Evolutionary conservation across 2,329 filamentous ascomycete genomes (phyloP), one percentile per base, ranked within the genome.

Genomic region (Neonectria coccinea): DNA sequence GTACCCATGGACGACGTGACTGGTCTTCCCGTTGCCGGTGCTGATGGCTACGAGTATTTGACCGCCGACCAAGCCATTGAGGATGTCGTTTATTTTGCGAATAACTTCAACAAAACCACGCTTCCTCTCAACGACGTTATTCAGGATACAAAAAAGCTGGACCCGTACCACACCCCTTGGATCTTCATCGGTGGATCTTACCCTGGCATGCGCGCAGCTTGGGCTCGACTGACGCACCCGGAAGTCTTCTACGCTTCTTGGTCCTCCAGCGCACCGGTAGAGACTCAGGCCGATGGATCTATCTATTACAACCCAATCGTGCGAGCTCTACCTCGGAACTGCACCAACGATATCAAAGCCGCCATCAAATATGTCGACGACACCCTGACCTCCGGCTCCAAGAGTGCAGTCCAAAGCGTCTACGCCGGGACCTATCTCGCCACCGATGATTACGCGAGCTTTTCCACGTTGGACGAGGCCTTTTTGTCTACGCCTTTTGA

Each of bases 111-210:
- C 59, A 58, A 51, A 47, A 81, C 80, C 9, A 67, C 78, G 16
- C 74, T 84, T 12, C 76, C 79, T 0, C 84, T 83, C 62, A 81
- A 82, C 58, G 73, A 73, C 1, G 73, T 76, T 53, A 70, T 73
- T 42, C 72, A 67, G 50, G 80, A 76, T 61, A 80, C 65, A 0
- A 20, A 59, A 6, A 56, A 56, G 12, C 42, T 69, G 16, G 65
- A 82, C 42, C 80, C 82, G 9, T 73, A 78, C 16, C 77, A 80
- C 27, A 81, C 83, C 14, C 84, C 85, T 0, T 87, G 85, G 84
- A 79, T 86, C n/a, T 74, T 85, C 33, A 75, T 82, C 22, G 84
- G 84, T 8, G 85, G 82, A 8, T 85, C 82, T 3, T 86, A 86
- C 65, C 81, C 81, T 33, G 84, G 84, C 39, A 84, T 82, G 8